Evolutionary conservation across 441 rosid genomes (phyloP).

Genomic region (Arabidopsis lyrata): DNA sequence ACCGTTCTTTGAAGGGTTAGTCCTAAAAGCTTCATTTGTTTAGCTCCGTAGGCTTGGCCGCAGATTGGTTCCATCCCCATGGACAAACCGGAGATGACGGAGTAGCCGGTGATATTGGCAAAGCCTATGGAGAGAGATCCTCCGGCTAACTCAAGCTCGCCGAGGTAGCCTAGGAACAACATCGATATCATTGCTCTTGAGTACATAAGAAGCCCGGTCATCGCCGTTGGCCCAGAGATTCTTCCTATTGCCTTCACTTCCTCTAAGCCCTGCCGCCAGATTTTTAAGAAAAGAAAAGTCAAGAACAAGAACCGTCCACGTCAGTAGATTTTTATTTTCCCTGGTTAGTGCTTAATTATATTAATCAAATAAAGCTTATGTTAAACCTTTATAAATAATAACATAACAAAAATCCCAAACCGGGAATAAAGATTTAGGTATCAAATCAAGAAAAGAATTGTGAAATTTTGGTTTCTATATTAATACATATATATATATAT

Average conservation of each 20-base stretch:
- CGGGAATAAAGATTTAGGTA: not conserved
- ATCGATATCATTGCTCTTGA: conserved; percentile 95
- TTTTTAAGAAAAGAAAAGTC: conserved; percentile 19
- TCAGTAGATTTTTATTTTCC: conserved; percentile 17
- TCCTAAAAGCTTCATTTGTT: conserved; percentile 89
- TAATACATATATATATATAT: not conserved
- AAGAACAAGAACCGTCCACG: conserved; percentile 35
- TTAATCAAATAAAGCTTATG: not conserved
- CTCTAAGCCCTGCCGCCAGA: conserved; percentile 63
- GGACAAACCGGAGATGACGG: conserved; percentile 93
- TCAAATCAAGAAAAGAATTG: not conserved
- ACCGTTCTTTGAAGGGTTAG: conserved; percentile 92
- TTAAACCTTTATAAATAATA: not conserved
- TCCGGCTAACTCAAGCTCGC: conserved; percentile 94
- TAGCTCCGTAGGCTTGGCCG: conserved; percentile 96
- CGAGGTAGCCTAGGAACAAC: conserved; percentile 94
- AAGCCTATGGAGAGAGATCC: conserved; percentile 95
- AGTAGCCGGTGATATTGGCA: conserved; percentile 98
- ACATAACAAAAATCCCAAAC: not conserved
- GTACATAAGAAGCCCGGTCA: conserved; percentile 84
- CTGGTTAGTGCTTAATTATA: not conserved
- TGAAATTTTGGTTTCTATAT: conserved; percentile 5
- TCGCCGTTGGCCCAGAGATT: conserved; percentile 88
- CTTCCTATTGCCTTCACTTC: conserved; percentile 88
- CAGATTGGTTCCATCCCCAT: conserved; percentile 99